These are phyloP conservation scores for Leersia perrieri DNA, from an alignment of 176 grass and related monocot species.

Conservation along the genomic window DNA sequence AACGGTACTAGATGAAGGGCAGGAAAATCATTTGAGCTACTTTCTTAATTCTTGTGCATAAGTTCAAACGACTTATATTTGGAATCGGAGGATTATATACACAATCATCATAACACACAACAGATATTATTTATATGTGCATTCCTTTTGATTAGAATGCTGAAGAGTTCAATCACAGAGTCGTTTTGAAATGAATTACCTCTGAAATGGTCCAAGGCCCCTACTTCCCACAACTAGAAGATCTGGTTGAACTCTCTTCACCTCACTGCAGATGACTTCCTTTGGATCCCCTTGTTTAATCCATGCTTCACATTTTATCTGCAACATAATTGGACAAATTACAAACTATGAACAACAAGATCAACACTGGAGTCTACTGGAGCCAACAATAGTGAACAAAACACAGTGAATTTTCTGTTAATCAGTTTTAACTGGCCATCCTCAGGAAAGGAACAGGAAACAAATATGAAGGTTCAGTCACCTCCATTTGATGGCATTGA, in stretches of 20 bases:
- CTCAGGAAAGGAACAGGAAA: not conserved
- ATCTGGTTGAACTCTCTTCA: constrained; percentile 80
- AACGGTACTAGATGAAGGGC: not conserved
- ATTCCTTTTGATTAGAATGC: not conserved
- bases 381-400: constrained; percentile 29
- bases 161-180: not conserved
- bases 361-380: not conserved
- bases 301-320: constrained; percentile 95
- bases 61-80: not conserved
- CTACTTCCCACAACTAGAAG: constrained; percentile 82
- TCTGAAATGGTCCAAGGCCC: constrained; percentile 94
- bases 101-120: not conserved
- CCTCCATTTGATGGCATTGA: constrained; percentile 76
- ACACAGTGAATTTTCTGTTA: not conserved
- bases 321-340: constrained; percentile 23
- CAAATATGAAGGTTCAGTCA: constrained; percentile 23
- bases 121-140: not conserved
- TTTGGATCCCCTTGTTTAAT: constrained; percentile 76
- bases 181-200: constrained; percentile 48
- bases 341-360: not conserved
- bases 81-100: not conserved
- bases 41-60: no score
- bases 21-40: not conserved
- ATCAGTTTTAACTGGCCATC: not conserved
- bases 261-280: constrained; percentile 83